Percentiles rank a stretch among this genome's conserved stretches.
Evolutionary conservation across 83 land plant species (phyloP).

Genomic region (Thuja plicata): DNA sequence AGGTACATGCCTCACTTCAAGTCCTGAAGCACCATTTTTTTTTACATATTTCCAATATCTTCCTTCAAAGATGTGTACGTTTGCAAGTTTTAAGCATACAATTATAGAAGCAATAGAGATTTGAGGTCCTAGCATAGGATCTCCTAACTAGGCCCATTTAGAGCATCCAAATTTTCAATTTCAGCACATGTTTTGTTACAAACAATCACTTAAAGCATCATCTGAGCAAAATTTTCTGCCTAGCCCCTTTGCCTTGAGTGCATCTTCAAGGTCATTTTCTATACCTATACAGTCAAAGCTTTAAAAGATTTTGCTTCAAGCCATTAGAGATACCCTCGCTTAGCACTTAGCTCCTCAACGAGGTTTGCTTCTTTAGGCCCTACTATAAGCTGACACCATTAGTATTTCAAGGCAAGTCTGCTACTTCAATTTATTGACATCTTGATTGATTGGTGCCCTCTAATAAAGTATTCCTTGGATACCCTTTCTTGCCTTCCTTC

Average conservation of each 20-base stretch:
- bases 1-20: background rate
- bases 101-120: background rate
- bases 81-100: background rate
- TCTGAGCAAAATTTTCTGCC: background rate
- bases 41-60: background rate
- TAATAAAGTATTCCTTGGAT: background rate
- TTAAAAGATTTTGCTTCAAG: background rate
- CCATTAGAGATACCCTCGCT: background rate
- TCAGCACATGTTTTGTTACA: background rate
- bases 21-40: background rate
- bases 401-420: background rate
- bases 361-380: background rate
- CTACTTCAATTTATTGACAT: background rate
- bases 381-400: background rate
- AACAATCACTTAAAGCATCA: background rate
- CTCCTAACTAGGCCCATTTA: background rate
- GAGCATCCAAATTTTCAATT: no score
- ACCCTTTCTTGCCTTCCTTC: background rate
- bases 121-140: background rate
- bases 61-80: background rate
- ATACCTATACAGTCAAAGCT: background rate
- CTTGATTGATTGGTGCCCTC: background rate
- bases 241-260: background rate
- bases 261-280: background rate
- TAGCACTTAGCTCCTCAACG: background rate